Percentiles rank a stretch among this genome's conserved stretches.
These are phyloP conservation scores for Mortierella hygrophila DNA, from an alignment of 192 early-diverging fungal genomes.

Conservation along the genomic window DNA sequence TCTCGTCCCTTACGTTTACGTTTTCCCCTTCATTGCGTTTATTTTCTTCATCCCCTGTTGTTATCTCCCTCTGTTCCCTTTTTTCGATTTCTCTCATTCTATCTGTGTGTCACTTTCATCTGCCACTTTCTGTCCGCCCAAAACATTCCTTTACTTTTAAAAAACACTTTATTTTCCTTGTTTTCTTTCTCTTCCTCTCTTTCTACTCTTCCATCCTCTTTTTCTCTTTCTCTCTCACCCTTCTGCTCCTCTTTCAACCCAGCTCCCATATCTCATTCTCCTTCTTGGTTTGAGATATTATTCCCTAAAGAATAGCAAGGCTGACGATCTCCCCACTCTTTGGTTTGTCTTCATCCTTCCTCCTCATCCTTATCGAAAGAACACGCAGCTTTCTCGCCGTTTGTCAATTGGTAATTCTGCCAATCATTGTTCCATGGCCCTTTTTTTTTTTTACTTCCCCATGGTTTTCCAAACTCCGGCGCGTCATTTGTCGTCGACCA, in stretches of 20 bases:
- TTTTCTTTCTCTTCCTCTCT: background rate
- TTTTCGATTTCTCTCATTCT: background rate
- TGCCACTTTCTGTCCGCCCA: background rate
- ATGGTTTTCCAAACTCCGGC: background rate
- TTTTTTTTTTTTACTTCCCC: background rate
- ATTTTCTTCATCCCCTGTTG: background rate
- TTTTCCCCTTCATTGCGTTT: background rate
- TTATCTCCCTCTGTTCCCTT: background rate
- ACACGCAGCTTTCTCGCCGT: background rate
- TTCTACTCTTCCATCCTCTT: background rate
- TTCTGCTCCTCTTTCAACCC: background rate
- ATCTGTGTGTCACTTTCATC: background rate
- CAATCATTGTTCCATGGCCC: background rate
- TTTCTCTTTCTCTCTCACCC: background rate
- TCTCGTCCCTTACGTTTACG: background rate
- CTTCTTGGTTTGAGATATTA: background rate
- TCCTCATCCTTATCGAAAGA: background rate
- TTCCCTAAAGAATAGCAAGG: background rate
- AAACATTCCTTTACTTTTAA: background rate
- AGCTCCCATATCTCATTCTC: background rate
- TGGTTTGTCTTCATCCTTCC: background rate
- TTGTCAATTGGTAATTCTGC: background rate
- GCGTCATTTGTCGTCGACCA: background rate
- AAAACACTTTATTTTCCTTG: background rate
- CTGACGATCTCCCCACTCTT: background rate